Base-by-base conservation (phyloP, 768 basidiomycete genomes). In the Pholiota molesta region DNA sequence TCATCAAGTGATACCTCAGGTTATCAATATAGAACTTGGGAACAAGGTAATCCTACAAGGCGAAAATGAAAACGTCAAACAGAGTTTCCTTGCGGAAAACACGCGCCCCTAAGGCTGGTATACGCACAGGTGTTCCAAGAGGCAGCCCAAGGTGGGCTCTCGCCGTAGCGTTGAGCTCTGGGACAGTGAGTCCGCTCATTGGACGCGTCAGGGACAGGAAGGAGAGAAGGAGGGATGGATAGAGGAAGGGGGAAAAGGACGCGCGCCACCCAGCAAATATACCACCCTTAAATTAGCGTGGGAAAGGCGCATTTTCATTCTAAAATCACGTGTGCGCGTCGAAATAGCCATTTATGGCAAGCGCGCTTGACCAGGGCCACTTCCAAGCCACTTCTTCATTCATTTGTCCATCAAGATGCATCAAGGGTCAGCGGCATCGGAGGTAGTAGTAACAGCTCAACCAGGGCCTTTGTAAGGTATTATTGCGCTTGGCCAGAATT, bases 21-120 rank as follows among this genome's bases (percentile, higher is more conserved):
- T 77, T 77, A 17, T 72, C 66, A 8, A 78, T 39, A 64, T 81
- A 81, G 3, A 60, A 69, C n/a, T 60, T 60, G 1, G 79, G 77
- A n/a, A 79, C 70, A n/a, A 51, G 59, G 16, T 39, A 29, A 37
- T 69, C 64, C 68, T 69, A 56, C 10, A 35, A 45, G 21, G 52
- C 58, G 59, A 62, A 62, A 60, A 39, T 42, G 56, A 63, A 62
- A 58, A 31, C 35, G 44, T 66, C 23, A 65, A 62, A 49, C 42
- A 62, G 37, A 37, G 21, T 26, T 42, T 33, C 42, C 40, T 26
- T 19, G 23, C 23, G 44, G 52, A 37, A 35, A 29, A 5, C 23
- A 53, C 57, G 52, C 59, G 59, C 37, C 14, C 28, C 21, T n/a
- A 37, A 29, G 7, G 35, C n/a, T 1, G 11, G 26, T n/a, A 13